Evolutionary conservation across 306 rosid genomes (phyloP), one percentile per base, ranked within the genome.

Genomic region (Argentina anserina): DNA sequence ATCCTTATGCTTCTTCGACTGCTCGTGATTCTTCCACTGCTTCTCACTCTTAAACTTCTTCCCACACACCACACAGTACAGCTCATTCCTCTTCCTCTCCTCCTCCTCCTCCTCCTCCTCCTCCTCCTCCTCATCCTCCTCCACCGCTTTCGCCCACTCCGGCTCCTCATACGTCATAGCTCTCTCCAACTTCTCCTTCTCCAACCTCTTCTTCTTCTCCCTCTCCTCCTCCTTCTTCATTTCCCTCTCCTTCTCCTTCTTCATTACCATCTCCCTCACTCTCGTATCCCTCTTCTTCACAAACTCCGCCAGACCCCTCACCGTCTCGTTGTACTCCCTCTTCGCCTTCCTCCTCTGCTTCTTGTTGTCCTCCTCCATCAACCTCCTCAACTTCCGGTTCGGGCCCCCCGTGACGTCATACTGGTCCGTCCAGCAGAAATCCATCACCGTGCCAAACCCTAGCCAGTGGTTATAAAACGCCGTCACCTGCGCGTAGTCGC

Each of bases 21-120:
- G 97, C 88, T 95, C 99, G 20, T 95, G 99, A 58, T 95, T 95
- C 85, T 95, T 95, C 99, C 99, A 95, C 53, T 95, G 99, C 86
- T 86, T 95, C 80, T 95, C 99, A 87, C 99, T 95, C 93, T 88
- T 95, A 79, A 95, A 91, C 91, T 90, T 95, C 90, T 95, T 95
- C 82, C 97, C 93, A 84, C 97, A 95, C 64, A 90, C 56, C 68
- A 90, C 93, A 76, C 99, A 95, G 73, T 90, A 95, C 66, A 95
- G 80, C 85, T 91, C 97, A 47, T 86, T 86, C 71, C 67, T 84
- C 14, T 28, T 45, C 72, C 53, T 75, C 83, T 66, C 79, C 77
- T 66, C 69, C 31, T 68, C 79, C 75, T 84, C 86, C 31, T 82
- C 87, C 34, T 70, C 80, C 39, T 81, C 89, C 47, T 26, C 69